Percentiles rank a stretch among this genome's conserved stretches.
phyloP scores from a whole-genome alignment of 148 eudicot genomes.

The Rhododendron griersonianum region DNA sequence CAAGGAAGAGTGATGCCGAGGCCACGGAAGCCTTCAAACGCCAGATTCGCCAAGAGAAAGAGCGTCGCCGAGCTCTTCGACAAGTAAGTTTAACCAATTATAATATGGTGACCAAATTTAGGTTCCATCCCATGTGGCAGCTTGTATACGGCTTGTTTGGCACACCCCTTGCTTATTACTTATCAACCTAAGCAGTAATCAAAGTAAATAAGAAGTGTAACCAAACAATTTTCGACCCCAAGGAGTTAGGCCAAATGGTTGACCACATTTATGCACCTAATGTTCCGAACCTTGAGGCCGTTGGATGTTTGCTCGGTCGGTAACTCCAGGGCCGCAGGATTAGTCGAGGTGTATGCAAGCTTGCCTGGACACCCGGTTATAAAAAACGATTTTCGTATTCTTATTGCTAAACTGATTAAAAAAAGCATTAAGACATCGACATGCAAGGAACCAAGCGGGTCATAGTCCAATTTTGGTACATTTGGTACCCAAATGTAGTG shows the following conservation, averaged over 20 bases:
- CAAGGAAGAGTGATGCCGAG: slow-evolving; percentile 62
- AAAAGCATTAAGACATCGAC: background rate
- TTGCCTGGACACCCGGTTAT: background rate
- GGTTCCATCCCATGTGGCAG: background rate
- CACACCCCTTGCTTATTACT: background rate
- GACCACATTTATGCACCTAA: too few species aligned
- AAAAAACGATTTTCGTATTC: background rate
- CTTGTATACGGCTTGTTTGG: background rate
- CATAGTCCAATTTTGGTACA: background rate
- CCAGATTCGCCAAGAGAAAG: slow-evolving; percentile 62
- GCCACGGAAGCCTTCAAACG: slow-evolving; percentile 75
- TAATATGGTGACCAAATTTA: background rate
- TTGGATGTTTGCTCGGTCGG: too few species aligned
- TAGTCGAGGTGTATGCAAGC: background rate
- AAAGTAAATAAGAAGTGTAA: background rate
- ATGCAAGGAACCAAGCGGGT: background rate
- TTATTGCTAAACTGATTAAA: background rate
- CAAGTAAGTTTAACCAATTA: slow-evolving; percentile 34
- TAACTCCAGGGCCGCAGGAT: too few species aligned
- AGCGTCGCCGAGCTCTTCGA: slow-evolving; percentile 59
- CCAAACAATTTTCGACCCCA: background rate
- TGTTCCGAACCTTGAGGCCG: too few species aligned
- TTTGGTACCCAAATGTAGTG: background rate
- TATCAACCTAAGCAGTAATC: background rate
- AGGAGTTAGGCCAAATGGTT: too few species aligned